Evolutionary conservation across 352 stramenopile genomes (phyloP).

Genomic region (Phytophthora melonis): DNA sequence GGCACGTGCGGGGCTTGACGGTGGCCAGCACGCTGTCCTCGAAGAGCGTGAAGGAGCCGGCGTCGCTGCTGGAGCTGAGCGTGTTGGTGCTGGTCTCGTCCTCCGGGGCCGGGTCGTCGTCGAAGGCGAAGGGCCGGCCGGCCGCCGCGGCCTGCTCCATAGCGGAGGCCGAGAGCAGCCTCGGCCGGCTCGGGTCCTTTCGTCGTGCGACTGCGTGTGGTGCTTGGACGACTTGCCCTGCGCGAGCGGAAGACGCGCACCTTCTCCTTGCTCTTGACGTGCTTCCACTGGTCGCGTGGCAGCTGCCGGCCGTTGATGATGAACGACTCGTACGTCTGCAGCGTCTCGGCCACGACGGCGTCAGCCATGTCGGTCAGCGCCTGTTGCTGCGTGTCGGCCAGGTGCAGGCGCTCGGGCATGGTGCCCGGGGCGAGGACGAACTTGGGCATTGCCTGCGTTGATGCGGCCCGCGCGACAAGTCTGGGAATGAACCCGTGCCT

Average conservation of each 20-base stretch:
- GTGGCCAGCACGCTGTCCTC: slow-evolving; percentile 41
- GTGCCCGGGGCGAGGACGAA: slow-evolving; percentile 10
- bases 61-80: slow-evolving; percentile 44
- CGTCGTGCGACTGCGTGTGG: slow-evolving; percentile 30
- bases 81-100: slow-evolving; percentile 32
- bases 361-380: slow-evolving; percentile 55
- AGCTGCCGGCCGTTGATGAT: slow-evolving; percentile 42
- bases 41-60: slow-evolving; percentile 45
- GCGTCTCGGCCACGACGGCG: slow-evolving; percentile 60
- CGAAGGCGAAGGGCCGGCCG: slow-evolving; percentile 27
- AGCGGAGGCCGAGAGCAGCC: slow-evolving; percentile 44
- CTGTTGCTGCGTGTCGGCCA: slow-evolving; percentile 40
- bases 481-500: slow-evolving; percentile 21
- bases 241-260: slow-evolving; percentile 60
- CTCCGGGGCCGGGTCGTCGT: slow-evolving; percentile 26
- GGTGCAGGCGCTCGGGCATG: slow-evolving; percentile 28
- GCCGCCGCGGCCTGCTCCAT: slow-evolving; percentile 33
- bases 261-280: slow-evolving; percentile 58
- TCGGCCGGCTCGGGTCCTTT: slow-evolving; percentile 45
- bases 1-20: slow-evolving; percentile 39
- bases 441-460: slow-evolving; percentile 22
- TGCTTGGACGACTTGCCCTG: slow-evolving; percentile 22
- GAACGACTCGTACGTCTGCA: slow-evolving; percentile 64
- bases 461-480: slow-evolving; percentile 19
- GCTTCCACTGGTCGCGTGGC: slow-evolving; percentile 54